Evolutionary conservation across 2,329 filamentous ascomycete genomes (phyloP), one percentile per base, ranked within the genome.

Genomic region (Talaromyces sp.): DNA sequence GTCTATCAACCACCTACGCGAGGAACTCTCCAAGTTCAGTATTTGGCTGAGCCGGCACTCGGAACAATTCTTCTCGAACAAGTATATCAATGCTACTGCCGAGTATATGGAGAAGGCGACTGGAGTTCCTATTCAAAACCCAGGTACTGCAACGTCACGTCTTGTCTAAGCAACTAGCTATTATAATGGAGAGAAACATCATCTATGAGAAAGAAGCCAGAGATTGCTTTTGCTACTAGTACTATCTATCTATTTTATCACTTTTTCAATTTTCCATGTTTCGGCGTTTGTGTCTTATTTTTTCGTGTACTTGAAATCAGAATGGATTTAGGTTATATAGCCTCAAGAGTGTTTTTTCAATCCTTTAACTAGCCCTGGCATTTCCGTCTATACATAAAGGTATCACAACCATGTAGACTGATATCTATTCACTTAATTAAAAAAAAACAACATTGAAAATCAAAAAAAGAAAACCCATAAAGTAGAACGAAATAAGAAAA

Each of bases 1-100:
- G 74, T 93, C 92, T 2, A 91, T 96, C 50, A 90, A 89, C 65
- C 89, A 92, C 54, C 85, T 98, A 30, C 89, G 92, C 12, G 92
- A 97, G 70, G 95, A 99, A 74, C 83, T 99, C 16, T 84, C 86
- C 67, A 94, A 92, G 76, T 88, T 99, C 76, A 91, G 89, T 10
- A 83, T 86, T 59, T 99, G 93, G 92, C 82, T 99, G 60, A 85
- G 88, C 63, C 90, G 89, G 68, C 87, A 94, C 69, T 87, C 88
- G 14, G 82, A 86, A 61, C 85, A 85, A 28, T 96, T 95, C 77
- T 96, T 99, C 64, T 72, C 73, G 4, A 77, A 74, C 23, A 74
- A 75, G 55, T 82, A 82, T 60, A 72, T 78, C 62, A 72, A 70
- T 23, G 74, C 76, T 6, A 76, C 71, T 61, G 74, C 73, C 50